Evolutionary conservation across 768 basidiomycete species (phyloP), one percentile per base, ranked within the genome.

Genomic region (Tylopilus vinaceipallidus): DNA sequence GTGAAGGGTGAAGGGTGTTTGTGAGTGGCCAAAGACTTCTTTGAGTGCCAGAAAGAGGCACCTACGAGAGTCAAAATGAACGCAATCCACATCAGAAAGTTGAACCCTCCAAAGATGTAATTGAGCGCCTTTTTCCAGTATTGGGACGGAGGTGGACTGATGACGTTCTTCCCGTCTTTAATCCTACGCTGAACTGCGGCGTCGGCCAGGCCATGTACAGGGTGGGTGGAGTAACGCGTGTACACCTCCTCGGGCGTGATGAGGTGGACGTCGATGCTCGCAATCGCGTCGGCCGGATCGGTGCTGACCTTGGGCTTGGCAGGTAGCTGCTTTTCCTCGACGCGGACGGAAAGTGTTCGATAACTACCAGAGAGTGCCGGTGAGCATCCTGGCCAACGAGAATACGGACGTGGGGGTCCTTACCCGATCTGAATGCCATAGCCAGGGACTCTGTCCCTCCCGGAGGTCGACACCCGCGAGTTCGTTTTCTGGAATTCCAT

Each of bases 81-180:
- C 1, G 77, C 79, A 40, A 76, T 69, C 69, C 80, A 73, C 65
- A 82, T 75, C 37, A 82, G 64, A 42, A 73, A 73, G 46, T 80
- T 80, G 63, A 82, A 81, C 1, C 81, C 81, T 32, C 79, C 77
- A 47, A 82, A 77, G 39, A 81, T 54, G 50, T 80, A 82, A 49
- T 73, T 74, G 23, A 78, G 56, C 44, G 73, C 66, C 66, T 79
- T 81, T 59, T 72, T 74, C 70, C 63, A 76, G 55, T 68, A 71
- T 49, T 78, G 75, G 2, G 71, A 73, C 0, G 69, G 72, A 0
- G 75, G 77, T 0, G 77, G 72, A 17, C 72, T 74, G 33, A 81
- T 75, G 45, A 72, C 67, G 62, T 82, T 82, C 53, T 65, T 74
- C 26, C 73, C 75, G 32, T 66, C 57, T 36, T 65, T 56, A 20